Evolutionary conservation across 2,329 filamentous ascomycete genomes (phyloP), one percentile per base, ranked within the genome.

Genomic region (Diaporthe capsici): DNA sequence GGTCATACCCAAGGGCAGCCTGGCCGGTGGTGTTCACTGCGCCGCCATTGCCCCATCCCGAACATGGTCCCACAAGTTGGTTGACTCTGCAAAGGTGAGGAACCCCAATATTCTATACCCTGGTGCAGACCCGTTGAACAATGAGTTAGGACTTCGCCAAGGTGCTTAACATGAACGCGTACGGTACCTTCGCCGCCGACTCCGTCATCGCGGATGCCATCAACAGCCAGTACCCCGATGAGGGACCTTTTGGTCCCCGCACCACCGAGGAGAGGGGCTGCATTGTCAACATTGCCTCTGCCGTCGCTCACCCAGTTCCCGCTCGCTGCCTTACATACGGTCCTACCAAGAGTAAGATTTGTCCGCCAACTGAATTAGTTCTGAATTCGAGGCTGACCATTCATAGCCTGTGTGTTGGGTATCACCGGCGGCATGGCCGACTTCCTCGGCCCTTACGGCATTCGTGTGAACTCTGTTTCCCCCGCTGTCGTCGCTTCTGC

Each of bases 11-110:
- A 58, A 58, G 31, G 55, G 55, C 55, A 58, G 55, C 20, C 9
- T 58, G 31, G 55, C 55, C 17, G 55, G 55, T 58, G 55, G 55
- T n/a, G 55, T 58, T 37, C 55, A 58, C 55, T 58, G 55, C 20
- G 55, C 55, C 8, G 55, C 55, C 55, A 58, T 58, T 58, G 55
- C 55, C 10, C 55, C 55, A 22, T 58, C 31, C 2, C 31, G 55
- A 37, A 58, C 55, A n/a, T 58, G 55, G 55, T 58, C 55, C 20
- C 15, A 58, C 31, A 58, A 58, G 55, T 20, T 58, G 31, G 55
- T 58, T 1, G 55, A 58, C 31, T 58, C 55, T 6, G 55, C 55
- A 13, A 58, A 58, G 31, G 55, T 58, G 20, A 58, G 55, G 4
- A 58, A n/a, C n/a, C n/a, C n/a, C n/a, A n/a, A n/a, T n/a, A n/a